Percentiles rank a stretch among this genome's conserved stretches.
Conservation (phyloP, 2,329 filamentous ascomycete genomes). For the Botrytis deweyae region DNA sequence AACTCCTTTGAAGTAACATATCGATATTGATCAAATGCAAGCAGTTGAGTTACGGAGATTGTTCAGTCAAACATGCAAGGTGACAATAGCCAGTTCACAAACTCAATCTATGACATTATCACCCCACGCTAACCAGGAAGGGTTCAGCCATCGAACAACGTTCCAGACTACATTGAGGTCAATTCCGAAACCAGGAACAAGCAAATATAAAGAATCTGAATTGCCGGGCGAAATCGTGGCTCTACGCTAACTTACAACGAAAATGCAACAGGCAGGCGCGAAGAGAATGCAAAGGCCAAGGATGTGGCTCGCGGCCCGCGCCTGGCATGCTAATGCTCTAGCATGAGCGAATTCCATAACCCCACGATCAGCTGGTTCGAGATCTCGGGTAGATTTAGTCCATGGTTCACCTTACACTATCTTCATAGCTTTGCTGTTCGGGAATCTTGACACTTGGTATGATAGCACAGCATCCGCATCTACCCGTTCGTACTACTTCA, state of each 20-base stretch:
- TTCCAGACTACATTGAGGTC: constrained; percentile 1
- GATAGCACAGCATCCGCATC: constrained; percentile 12
- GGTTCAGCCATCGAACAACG: background rate
- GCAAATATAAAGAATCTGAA: constrained; percentile 5
- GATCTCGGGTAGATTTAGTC: constrained; percentile 21
- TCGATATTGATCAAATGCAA: constrained; percentile 13
- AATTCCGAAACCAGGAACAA: constrained; percentile 16
- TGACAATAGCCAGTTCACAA: constrained; percentile 2
- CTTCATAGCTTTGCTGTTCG: background rate
- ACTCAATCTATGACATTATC: constrained; percentile 15
- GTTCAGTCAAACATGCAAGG: constrained; percentile 4
- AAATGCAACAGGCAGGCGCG: constrained; percentile 17
- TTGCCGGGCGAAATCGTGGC: background rate
- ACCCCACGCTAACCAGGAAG: constrained; percentile 1
- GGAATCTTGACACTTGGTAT: constrained; percentile 17
- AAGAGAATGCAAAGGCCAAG: constrained; percentile 18
- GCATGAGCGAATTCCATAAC: constrained; percentile 6
- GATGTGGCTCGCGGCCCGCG: background rate
- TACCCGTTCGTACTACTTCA: constrained; percentile 12
- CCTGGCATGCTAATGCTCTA: constrained; percentile 10
- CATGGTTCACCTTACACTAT: background rate
- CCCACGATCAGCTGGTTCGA: constrained; percentile 21
- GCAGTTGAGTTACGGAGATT: constrained; percentile 10
- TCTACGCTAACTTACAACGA: constrained; percentile 5
- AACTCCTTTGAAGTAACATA: constrained; percentile 8